A percentile compares a stretch with the other conserved stretches of the same genome.
Evolutionary conservation across 768 basidiomycete species (phyloP).

Genomic region (Phlegmacium glaucopus): DNA sequence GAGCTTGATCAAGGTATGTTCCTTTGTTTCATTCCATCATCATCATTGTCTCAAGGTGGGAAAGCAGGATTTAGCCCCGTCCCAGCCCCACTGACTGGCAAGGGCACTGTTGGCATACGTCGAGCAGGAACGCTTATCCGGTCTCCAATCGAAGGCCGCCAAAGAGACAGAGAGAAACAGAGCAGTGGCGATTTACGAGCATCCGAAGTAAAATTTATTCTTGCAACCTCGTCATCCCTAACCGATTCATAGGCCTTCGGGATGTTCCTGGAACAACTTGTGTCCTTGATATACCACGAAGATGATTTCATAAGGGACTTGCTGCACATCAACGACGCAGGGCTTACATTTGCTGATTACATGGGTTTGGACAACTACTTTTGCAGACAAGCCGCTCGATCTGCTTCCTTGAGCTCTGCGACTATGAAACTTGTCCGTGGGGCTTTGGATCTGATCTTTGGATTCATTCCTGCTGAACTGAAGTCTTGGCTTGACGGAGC

Average conservation of each 20-base stretch:
- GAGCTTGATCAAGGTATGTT: constrained; percentile 66
- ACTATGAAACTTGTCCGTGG: constrained; percentile 81
- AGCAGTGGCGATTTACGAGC: constrained; percentile 60
- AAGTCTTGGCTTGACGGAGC: constrained; percentile 84
- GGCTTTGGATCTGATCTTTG: constrained; percentile 94
- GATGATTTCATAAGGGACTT: constrained; percentile 89
- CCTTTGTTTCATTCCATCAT: not conserved
- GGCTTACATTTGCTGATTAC: constrained; percentile 93
- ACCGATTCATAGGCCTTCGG: constrained; percentile 58
- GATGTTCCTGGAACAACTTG: constrained; percentile 71
- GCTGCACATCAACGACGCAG: constrained; percentile 85
- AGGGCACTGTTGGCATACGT: constrained; percentile 58
- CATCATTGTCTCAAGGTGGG: not conserved
- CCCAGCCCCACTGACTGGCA: constrained; percentile 39
- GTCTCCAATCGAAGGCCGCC: constrained; percentile 62
- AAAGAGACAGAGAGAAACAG: constrained; percentile 61
- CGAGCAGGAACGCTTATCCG: constrained; percentile 86
- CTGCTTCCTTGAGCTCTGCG: constrained; percentile 58
- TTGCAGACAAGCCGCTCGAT: constrained; percentile 81
- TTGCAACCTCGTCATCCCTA: not conserved
- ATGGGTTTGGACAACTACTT: constrained; percentile 94
- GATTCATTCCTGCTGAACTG: constrained; percentile 82
- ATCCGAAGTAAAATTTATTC: constrained; percentile 55
- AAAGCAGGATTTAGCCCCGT: constrained; percentile 44
- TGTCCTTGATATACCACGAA: constrained; percentile 74